Evolutionary conservation across 768 basidiomycete species (phyloP), one percentile per base, ranked within the genome.

Genomic region (Rhizopogon rudus): DNA sequence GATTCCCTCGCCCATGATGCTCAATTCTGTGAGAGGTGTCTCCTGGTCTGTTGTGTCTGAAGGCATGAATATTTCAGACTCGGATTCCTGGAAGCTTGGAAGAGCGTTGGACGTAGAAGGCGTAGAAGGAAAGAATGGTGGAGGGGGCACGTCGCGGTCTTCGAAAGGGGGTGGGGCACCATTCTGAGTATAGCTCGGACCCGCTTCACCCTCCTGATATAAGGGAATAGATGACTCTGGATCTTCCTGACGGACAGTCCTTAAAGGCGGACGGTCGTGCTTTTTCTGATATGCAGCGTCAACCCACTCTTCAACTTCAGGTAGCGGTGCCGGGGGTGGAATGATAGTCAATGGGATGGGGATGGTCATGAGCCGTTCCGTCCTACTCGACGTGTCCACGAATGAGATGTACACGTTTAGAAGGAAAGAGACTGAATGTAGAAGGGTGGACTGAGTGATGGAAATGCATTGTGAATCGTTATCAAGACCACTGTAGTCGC

Each of bases 271-370:
- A 2, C 81, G 79, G 62, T 93, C 91, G 61, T 93, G 91, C 67
- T 93, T 93, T 76, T 93, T 93, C 62, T 82, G 84, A 68, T 93
- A 93, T 6, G 87, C 88, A 31, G 77, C 78, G 57, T 88, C 88
- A 20, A 90, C 70, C 52, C 81, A 81, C 53, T 76, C 79, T n/a
- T 87, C 86, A 4, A 88, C 82, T 65, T 91, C 84, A 5, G 88
- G 88, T 20, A 90, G 80, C n/a, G 86, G 86, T 0, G 91, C 89
- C 14, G 85, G 79, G 2, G 87, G 82, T 22, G 91, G 84, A 46
- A 91, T 76, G 42, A 93, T 81, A 42, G 77, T 75, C 57, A 93
- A 69, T 16, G 91, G 91, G 41, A 93, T 82, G 8, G 78, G 66
- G 39, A 91, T 70, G 2, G 81, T 83, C 20, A 81, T 81, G 25